A percentile compares a stretch with the other conserved stretches of the same genome.
These are phyloP conservation scores for Tothia fuscella DNA, from an alignment of 2,329 filamentous ascomycete species.

Conservation along the genomic window DNA sequence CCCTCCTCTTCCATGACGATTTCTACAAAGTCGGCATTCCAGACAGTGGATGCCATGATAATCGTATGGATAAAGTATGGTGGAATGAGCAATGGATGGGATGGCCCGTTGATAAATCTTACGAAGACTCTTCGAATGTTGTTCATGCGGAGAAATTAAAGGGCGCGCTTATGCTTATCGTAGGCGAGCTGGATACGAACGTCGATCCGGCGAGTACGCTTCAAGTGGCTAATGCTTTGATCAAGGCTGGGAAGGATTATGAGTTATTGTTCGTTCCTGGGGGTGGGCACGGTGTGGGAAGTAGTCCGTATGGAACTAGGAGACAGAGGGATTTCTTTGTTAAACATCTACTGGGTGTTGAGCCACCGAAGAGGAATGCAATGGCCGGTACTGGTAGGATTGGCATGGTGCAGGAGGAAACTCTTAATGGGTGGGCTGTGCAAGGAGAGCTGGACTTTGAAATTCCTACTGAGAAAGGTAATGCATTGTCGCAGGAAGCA, in stretches of 20 bases:
- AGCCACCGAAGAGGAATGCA: constrained; percentile 12
- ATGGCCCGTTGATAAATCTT: constrained; percentile 18
- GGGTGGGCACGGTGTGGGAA: constrained; percentile 14
- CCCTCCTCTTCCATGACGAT: constrained; percentile 19
- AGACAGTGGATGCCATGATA: constrained; percentile 20
- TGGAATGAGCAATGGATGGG: constrained; percentile 22
- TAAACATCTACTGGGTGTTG: constrained; percentile 13
- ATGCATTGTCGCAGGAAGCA: too few species aligned
- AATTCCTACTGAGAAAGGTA: too few species aligned
- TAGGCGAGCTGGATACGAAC: constrained; percentile 25
- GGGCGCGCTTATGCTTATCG: constrained; percentile 15
- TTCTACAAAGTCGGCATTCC: constrained; percentile 20
- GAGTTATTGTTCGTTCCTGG: constrained; percentile 18
- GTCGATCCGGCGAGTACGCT: constrained; percentile 20
- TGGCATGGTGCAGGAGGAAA: too few species aligned
- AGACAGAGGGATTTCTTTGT: constrained; percentile 16
- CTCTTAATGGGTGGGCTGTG: too few species aligned
- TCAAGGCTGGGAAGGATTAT: constrained; percentile 16
- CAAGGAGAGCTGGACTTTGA: too few species aligned
- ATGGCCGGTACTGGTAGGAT: background rate
- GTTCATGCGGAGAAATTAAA: constrained; percentile 16
- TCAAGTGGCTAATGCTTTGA: constrained; percentile 19
- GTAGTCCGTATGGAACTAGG: constrained; percentile 13
- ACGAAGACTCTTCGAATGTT: constrained; percentile 19
- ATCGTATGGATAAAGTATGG: constrained; percentile 21